These are phyloP conservation scores for Porphyrellus cyaneotinctus DNA, from an alignment of 768 basidiomycete species.

Conservation along the genomic window DNA sequence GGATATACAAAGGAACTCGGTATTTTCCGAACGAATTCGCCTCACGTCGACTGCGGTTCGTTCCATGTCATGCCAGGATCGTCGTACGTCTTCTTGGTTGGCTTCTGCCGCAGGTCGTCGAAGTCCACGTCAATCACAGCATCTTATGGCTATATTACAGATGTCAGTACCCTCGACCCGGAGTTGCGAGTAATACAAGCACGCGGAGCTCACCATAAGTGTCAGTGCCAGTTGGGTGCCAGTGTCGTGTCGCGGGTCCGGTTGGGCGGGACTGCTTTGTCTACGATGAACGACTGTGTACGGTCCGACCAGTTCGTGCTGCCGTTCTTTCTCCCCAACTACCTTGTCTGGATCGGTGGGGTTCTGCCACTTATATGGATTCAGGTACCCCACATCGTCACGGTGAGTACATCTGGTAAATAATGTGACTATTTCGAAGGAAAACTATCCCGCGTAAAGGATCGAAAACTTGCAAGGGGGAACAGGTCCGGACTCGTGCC, in stretches of 20 bases:
- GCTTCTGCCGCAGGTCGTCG: slow-evolving; percentile 2
- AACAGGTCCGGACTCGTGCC: too few relatives aligned
- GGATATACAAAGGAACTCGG: too few relatives aligned
- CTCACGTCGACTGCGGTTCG: slow-evolving; percentile 7
- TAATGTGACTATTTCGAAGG: slow-evolving; percentile 17
- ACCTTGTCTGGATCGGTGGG: slow-evolving; percentile 16
- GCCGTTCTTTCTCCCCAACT: slow-evolving; percentile 8
- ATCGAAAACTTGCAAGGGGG: neutral
- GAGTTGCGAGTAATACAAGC: too few relatives aligned
- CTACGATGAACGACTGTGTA: neutral
- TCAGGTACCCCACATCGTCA: neutral
- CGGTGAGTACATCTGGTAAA: slow-evolving; percentile 10
- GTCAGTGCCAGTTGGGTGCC: too few relatives aligned
- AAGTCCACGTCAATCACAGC: too few relatives aligned
- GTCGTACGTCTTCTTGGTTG: slow-evolving; percentile 21
- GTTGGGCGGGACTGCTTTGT: too few relatives aligned
- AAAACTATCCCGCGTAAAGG: neutral
- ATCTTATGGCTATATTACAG: slow-evolving; percentile 10
- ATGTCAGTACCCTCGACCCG: too few relatives aligned
- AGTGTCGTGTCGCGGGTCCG: neutral
- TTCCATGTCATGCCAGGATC: slow-evolving; percentile 21
- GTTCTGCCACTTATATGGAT: slow-evolving; percentile 15
- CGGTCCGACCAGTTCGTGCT: slow-evolving; percentile 2
- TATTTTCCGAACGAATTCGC: slow-evolving; percentile 10
- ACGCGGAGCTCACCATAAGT: too few relatives aligned